phyloP scores from a whole-genome alignment of 768 basidiomycete genomes.

The Cystofilobasidium capitatum region DNA sequence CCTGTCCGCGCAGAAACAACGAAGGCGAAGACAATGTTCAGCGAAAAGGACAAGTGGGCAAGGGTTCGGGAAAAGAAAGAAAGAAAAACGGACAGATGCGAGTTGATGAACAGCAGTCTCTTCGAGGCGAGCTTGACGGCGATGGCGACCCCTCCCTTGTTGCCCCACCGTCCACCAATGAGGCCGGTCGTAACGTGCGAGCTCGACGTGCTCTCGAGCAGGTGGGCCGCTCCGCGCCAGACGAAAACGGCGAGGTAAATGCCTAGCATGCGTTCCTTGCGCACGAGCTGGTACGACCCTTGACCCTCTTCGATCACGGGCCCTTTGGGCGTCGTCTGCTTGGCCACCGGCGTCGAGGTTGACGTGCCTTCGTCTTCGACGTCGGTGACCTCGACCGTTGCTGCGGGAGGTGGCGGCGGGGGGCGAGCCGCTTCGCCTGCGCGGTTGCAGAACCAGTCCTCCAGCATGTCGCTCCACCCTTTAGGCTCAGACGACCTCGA shows the following conservation, averaged over 20 bases:
- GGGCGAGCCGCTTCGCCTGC: neutral
- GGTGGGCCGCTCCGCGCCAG: slow-evolving; percentile 17
- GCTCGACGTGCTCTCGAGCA: slow-evolving; percentile 22
- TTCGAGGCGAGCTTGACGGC: slow-evolving; percentile 17
- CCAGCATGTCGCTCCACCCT: slow-evolving; percentile 9
- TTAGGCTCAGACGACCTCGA: neutral
- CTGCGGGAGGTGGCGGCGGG: neutral
- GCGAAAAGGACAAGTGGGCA: neutral
- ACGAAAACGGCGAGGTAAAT: slow-evolving; percentile 27
- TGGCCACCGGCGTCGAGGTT: neutral
- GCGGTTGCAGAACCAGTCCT: slow-evolving; percentile 13
- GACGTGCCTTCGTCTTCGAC: neutral
- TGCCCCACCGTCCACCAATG: slow-evolving; percentile 25
- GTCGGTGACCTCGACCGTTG: neutral
- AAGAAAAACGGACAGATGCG: slow-evolving; percentile 5
- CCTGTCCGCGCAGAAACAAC: no score
- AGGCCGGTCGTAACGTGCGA: slow-evolving; percentile 25
- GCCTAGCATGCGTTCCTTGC: slow-evolving; percentile 24
- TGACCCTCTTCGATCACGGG: slow-evolving; percentile 17
- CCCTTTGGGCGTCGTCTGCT: neutral
- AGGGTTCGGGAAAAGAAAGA: neutral
- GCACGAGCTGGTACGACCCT: slow-evolving; percentile 24
- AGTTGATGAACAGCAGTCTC: slow-evolving; percentile 25
- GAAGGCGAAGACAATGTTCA: no score
- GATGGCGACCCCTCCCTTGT: slow-evolving; percentile 26